Evolutionary conservation across 257 asterid species (phyloP).

Genomic region (Catharanthus roseus): DNA sequence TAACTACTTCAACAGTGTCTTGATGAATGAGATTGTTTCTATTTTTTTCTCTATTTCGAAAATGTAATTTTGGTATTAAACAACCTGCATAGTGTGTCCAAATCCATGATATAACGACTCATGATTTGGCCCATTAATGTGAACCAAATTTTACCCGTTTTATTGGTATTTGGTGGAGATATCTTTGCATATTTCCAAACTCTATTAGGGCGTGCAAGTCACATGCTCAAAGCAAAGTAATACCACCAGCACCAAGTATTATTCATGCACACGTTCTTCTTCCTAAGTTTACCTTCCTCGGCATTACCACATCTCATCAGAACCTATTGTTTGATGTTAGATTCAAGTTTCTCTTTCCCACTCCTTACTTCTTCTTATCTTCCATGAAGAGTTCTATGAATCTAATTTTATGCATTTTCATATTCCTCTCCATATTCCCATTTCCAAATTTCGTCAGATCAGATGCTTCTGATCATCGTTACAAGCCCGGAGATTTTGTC

Average conservation of each 20-base stretch:
- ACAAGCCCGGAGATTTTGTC: constrained; percentile 23
- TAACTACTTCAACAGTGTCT: too few relatives aligned
- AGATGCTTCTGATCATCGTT: constrained; percentile 22
- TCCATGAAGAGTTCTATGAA: background rate
- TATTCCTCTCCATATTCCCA: background rate
- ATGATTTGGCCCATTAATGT: too few relatives aligned
- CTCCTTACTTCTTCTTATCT: background rate
- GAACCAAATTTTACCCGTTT: too few relatives aligned
- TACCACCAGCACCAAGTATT: too few relatives aligned
- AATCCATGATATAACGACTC: too few relatives aligned
- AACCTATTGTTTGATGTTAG: background rate
- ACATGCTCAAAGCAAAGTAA: background rate
- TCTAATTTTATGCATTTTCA: background rate
- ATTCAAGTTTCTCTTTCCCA: background rate
- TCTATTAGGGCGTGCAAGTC: background rate
- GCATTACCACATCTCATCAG: background rate
- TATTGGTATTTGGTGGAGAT: too few relatives aligned
- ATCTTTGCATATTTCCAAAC: too few relatives aligned
- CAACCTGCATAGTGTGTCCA: too few relatives aligned
- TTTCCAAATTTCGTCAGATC: constrained; percentile 9
- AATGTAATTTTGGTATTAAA: too few relatives aligned
- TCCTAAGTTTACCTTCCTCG: background rate
- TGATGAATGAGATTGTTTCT: too few relatives aligned
- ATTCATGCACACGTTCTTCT: background rate
- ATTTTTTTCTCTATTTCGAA: too few relatives aligned